Percentiles rank a stretch among this genome's conserved stretches.
These are phyloP conservation scores for Ailanthus altissimus DNA, from an alignment of 345 rosid genomes.

Conservation along the genomic window DNA sequence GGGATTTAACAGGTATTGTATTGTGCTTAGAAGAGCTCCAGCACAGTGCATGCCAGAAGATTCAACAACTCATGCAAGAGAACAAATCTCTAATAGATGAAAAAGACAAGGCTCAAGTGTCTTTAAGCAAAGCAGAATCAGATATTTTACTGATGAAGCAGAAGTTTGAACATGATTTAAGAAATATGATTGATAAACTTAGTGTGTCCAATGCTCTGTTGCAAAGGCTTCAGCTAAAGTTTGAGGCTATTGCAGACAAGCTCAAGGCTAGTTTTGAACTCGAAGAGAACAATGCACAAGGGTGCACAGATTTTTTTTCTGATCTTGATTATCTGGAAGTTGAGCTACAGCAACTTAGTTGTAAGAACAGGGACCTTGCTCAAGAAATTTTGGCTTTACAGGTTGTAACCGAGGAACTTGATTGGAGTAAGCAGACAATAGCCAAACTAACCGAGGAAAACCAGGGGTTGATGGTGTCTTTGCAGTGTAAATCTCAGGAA, in stretches of 20 bases:
- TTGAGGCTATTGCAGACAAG: constrained; percentile 56
- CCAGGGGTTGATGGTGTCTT: constrained; percentile 45
- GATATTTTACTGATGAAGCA: constrained; percentile 52
- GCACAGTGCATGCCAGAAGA: constrained; percentile 48
- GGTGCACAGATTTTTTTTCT: constrained; percentile 50
- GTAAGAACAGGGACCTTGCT: constrained; percentile 53
- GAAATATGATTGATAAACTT: constrained; percentile 45
- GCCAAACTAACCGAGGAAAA: constrained; percentile 60
- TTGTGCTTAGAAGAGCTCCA: constrained; percentile 56
- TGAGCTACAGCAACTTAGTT: constrained; percentile 56
- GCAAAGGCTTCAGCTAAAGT: constrained; percentile 64
- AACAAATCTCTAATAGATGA: constrained; percentile 52
- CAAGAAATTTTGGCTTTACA: constrained; percentile 56
- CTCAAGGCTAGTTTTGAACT: constrained; percentile 51
- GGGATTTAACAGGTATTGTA: constrained; percentile 40
- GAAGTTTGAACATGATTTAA: constrained; percentile 51
- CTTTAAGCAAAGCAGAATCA: constrained; percentile 49
- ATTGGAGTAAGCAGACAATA: constrained; percentile 51
- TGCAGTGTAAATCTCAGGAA: constrained; percentile 58
- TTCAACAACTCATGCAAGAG: constrained; percentile 53
- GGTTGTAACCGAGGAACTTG: constrained; percentile 54
- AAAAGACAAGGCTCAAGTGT: constrained; percentile 46
- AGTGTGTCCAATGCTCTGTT: constrained; percentile 45
- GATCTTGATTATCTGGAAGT: constrained; percentile 55
- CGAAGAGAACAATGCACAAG: constrained; percentile 52